Evolutionary conservation across 2,329 filamentous ascomycete species (phyloP).

Genomic region (Tricladium varicosporioides): DNA sequence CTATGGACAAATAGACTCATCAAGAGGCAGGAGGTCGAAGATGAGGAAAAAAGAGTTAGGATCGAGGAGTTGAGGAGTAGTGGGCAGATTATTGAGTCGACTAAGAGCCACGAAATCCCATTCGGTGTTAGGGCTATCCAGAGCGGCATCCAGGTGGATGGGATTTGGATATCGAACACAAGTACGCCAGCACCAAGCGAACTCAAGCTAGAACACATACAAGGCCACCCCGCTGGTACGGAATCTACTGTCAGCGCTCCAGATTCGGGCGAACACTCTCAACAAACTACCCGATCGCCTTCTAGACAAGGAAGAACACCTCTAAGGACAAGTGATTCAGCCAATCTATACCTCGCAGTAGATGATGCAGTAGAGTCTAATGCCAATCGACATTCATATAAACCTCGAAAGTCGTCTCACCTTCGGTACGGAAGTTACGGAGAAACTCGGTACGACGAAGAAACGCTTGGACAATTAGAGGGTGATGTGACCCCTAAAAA

Average conservation of each 20-base stretch:
- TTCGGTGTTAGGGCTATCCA: slow-evolving; percentile 87
- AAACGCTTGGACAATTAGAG: slow-evolving; percentile 29
- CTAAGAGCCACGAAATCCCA: slow-evolving; percentile 61
- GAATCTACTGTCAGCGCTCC: slow-evolving; percentile 13
- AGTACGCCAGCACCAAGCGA: slow-evolving; percentile 27
- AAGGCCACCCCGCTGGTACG: slow-evolving; percentile 10
- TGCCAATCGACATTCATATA: slow-evolving; percentile 27
- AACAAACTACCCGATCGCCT: slow-evolving; percentile 7
- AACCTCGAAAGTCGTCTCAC: slow-evolving; percentile 35
- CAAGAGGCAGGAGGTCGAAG: slow-evolving; percentile 59
- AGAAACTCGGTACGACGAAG: slow-evolving; percentile 23
- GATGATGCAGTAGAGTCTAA: neutral
- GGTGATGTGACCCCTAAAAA: slow-evolving; percentile 18
- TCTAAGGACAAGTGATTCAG: slow-evolving; percentile 5
- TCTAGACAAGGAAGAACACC: slow-evolving; percentile 12
- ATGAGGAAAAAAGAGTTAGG: slow-evolving; percentile 61
- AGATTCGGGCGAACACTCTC: slow-evolving; percentile 2
- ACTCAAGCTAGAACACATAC: slow-evolving; percentile 17
- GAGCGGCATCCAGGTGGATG: slow-evolving; percentile 78
- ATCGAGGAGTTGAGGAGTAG: slow-evolving; percentile 53
- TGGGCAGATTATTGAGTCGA: slow-evolving; percentile 36
- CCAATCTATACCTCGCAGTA: neutral
- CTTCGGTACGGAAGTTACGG: slow-evolving; percentile 33
- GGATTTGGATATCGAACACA: slow-evolving; percentile 64
- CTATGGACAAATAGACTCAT: slow-evolving; percentile 56